Evolutionary conservation across 2,329 filamentous ascomycete genomes (phyloP).

Genomic region (Delphinella strobiligena): DNA sequence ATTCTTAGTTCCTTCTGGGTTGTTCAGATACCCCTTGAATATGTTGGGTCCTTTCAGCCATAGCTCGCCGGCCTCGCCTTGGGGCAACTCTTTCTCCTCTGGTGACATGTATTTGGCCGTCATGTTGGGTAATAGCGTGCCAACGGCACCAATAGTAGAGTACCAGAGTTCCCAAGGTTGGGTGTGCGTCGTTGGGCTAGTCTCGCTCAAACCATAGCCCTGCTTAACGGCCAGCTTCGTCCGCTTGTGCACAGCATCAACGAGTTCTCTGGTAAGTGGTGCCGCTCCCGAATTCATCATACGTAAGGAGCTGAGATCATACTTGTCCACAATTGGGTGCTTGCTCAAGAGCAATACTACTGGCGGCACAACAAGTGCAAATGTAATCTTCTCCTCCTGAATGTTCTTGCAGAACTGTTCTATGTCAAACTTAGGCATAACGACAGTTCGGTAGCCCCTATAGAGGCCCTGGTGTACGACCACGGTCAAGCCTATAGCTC

Average conservation of each 20-base stretch:
- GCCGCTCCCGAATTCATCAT: conserved; percentile 85
- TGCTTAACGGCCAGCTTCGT: conserved; percentile 77
- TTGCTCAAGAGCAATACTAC: conserved; percentile 73
- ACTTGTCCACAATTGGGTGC: conserved; percentile 63
- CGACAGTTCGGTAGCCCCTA: conserved; percentile 52
- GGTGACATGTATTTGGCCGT: conserved; percentile 66
- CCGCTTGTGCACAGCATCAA: conserved; percentile 61
- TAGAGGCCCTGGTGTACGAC: conserved; percentile 59
- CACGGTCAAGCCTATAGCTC: conserved; percentile 49
- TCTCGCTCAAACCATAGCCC: conserved; percentile 84
- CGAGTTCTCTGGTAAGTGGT: conserved; percentile 68
- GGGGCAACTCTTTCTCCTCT: conserved; percentile 45
- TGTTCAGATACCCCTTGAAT: conserved; percentile 68
- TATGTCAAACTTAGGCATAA: conserved; percentile 73
- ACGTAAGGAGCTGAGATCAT: conserved; percentile 65
- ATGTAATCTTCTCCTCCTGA: conserved; percentile 63
- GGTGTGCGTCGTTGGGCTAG: conserved; percentile 64
- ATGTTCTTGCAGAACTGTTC: conserved; percentile 66
- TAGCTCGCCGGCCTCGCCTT: conserved; percentile 45
- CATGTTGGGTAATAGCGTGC: conserved; percentile 66
- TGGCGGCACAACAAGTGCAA: conserved; percentile 72
- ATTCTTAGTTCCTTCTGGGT: conserved; percentile 55
- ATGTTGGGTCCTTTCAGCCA: conserved; percentile 72
- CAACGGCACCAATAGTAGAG: conserved; percentile 64
- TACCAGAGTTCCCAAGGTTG: conserved; percentile 65